Evolutionary conservation across 805 yeast species (phyloP), one percentile per base, ranked within the genome.

Genomic region (Candida vartiovaarae): DNA sequence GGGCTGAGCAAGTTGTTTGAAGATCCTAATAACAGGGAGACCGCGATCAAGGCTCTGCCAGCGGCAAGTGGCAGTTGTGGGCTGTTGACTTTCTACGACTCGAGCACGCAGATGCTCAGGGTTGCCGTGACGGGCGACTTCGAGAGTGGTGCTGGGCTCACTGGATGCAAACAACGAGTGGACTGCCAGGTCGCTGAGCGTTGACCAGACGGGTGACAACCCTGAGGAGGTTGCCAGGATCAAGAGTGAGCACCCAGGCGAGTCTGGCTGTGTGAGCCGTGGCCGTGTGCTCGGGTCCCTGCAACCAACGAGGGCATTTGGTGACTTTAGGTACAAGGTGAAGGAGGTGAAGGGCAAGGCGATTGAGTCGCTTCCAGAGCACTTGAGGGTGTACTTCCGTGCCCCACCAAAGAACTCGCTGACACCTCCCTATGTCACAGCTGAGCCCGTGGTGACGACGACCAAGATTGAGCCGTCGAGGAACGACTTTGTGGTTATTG

Each of bases 41-140:
- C 72, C 43, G 81, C 87, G 28, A 43, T 55, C 5, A 71, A 72
- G 37, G 84, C 89, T 1, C 79, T 91, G 75, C 96, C 99, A 4
- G 99, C 98, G 3, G 72, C 95, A 35, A 84, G 95, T 3, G 99
- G 99, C 0, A 83, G 97, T 1, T 93, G 99, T 67, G 97, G 95
- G 0, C 71, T 93, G 49, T 70, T 93, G 46, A 79, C 95, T 3
- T 82, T 87, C 55, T 93, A 84, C 64, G 96, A 93, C 63, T 78
- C 95, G 1, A 74, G 75, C 41, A 70, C 87, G 25, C 74, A 78
- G 43, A 65, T 74, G 29, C 72, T 93, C 53, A 82, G 87, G 51
- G 95, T 93, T 32, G 98, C 99, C 0, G 95, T 91, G 5, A 80
- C 98, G 0, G 99, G 99, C 40, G 99, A 93, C 61, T 90, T 90